Evolutionary conservation across 257 asterid species (phyloP).

Genomic region (Echium plantagineum): DNA sequence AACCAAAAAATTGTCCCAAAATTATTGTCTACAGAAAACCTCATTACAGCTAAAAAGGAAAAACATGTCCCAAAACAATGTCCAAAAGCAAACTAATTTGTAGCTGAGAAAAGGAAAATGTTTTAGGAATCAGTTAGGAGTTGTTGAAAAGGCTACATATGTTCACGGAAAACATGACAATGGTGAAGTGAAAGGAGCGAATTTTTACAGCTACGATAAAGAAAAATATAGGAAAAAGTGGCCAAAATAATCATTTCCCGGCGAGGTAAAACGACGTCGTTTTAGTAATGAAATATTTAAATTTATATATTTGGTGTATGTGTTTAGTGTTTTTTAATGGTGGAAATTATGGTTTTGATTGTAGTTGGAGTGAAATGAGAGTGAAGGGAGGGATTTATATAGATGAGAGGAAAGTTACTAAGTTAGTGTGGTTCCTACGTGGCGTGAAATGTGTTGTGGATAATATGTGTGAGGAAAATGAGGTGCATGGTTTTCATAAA

Average conservation of each 20-base stretch:
- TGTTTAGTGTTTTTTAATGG: no score
- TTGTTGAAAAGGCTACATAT: constrained; percentile 15
- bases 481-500: no score
- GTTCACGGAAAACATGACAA: constrained; percentile 64
- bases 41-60: no score
- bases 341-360: background rate
- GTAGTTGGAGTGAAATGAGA: background rate
- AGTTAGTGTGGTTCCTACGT: constrained; percentile 35
- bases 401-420: background rate
- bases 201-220: constrained; percentile 5
- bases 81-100: background rate
- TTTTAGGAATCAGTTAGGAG: background rate
- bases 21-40: background rate
- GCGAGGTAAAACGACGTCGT: constrained; percentile 13
- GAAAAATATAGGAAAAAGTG: background rate
- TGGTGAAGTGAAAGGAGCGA: constrained; percentile 39
- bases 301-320: no score
- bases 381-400: constrained; percentile 6
- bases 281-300: no score
- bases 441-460: constrained; percentile 20
- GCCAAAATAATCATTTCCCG: constrained; percentile 50
- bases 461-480: background rate
- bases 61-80: no score
- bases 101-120: background rate
- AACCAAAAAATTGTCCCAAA: background rate